phyloP scores from a whole-genome alignment of 2,329 filamentous ascomycete species.

The Xylaria sp. region DNA sequence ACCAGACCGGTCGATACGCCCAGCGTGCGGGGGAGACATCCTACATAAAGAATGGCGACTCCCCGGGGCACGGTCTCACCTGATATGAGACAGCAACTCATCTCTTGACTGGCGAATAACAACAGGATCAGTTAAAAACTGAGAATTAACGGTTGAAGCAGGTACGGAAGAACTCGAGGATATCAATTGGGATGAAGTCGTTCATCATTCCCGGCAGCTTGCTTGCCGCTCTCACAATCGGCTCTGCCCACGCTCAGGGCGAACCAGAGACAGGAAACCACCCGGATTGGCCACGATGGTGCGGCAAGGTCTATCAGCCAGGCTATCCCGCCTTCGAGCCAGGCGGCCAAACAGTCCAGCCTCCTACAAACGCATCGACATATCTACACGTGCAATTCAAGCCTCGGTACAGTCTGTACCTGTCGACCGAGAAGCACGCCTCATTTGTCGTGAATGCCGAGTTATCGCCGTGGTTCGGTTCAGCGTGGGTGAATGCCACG shows the following conservation, averaged over 20 bases:
- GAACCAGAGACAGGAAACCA: conserved; percentile 36
- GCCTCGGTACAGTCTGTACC: conserved; percentile 43
- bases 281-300: conserved; percentile 43
- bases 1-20: neutral
- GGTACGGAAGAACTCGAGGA: neutral
- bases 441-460: conserved; percentile 42
- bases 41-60: neutral
- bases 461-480: conserved; percentile 39
- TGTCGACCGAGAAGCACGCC: conserved; percentile 37
- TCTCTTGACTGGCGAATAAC: too few species aligned
- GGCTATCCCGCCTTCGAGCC: conserved; percentile 42
- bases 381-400: conserved; percentile 41
- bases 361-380: conserved; percentile 29
- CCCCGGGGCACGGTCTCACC: neutral
- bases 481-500: conserved; percentile 32
- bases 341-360: conserved; percentile 39
- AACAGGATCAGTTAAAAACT: too few species aligned
- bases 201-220: neutral
- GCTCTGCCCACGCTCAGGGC: conserved; percentile 16
- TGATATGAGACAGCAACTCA: neutral
- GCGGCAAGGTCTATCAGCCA: conserved; percentile 42
- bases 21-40: neutral
- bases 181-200: conserved; percentile 1
- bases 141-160: neutral
- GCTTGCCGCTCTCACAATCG: neutral